phyloP scores from a whole-genome alignment of 2,329 filamentous ascomycete genomes.

The Scedosporium minutisporum region DNA sequence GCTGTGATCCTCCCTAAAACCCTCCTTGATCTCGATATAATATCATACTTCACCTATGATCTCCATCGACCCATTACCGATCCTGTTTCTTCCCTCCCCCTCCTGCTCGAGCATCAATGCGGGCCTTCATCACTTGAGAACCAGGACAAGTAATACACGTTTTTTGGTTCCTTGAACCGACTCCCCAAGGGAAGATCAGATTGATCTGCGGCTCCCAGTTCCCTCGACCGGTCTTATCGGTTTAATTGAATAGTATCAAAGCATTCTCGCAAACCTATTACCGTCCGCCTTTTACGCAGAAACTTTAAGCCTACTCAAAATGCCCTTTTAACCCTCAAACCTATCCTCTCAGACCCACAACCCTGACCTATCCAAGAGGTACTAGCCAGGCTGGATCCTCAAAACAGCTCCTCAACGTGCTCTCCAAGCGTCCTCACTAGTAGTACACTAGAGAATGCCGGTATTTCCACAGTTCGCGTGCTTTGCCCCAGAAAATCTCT shows the following conservation, averaged over 20 bases:
- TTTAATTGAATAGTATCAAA: background rate
- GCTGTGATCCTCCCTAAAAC: background rate
- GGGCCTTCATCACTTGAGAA: background rate
- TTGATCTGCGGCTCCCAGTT: background rate
- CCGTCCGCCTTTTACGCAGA: background rate
- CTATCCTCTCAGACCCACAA: background rate
- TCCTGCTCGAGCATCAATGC: background rate
- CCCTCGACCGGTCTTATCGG: background rate
- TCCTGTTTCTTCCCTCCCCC: background rate
- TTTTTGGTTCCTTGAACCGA: no score
- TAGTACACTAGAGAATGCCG: no score
- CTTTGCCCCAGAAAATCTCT: background rate
- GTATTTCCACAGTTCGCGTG: no score
- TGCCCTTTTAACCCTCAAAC: background rate
- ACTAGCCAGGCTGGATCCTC: no score
- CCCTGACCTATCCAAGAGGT: no score
- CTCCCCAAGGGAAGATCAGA: background rate
- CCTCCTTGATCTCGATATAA: background rate
- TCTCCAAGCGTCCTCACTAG: no score
- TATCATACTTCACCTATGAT: background rate
- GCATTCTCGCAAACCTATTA: background rate
- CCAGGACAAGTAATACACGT: background rate
- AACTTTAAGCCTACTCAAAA: background rate
- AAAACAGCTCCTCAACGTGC: background rate
- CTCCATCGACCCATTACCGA: background rate